Base-by-base conservation (phyloP, 352 stramenopile species). In the Phytophthora boehmeriae region DNA sequence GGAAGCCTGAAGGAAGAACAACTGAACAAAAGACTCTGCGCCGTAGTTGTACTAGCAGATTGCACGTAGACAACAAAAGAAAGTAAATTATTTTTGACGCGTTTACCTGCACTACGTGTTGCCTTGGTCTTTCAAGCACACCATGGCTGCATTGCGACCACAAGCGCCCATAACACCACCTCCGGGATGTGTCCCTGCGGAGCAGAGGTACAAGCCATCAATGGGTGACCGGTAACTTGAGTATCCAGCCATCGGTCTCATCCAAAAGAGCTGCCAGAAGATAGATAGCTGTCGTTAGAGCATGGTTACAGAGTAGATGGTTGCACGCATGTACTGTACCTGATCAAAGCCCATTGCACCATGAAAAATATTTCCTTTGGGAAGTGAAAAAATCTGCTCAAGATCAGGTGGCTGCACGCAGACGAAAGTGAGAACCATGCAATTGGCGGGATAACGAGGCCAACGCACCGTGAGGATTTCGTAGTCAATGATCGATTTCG, bases 91-190 rank as follows among this genome's bases (percentile, higher is more conserved):
- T 66, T 71, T 73, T 68, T 71, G 25, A 30, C 25, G 25, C 25
- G 3, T 30, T 67, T 71, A 51, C 53, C 48, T 68, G 36, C 38
- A 44, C 9, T 44, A 17, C 38, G 4, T 44, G 34, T 13, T 45
- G n/a, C 54, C 41, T 39, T 34, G 87, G 54, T 93, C 83, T 47
- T 84, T 86, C 45, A 93, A 58, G 54, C 76, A 89, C 0, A 89
- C 73, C 62, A 84, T 76, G 4, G 90, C 90, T 0, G 81, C 85
- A 53, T 97, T 97, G 16, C 90, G 75, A 3, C 90, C 90, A 38
- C 84, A 88, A 3, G 90, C 90, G 10, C 90, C 90, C 90, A 97
- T 97, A 19, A 97, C 90, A 38, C 90, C 90, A n/a, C 90, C 90
- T 4, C 90, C 91, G 22, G 90, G 90, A 39, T 97, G 91, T 1